Base-by-base conservation (phyloP, 192 early-diverging fungal genomes). In the Linnemannia elongata region DNA sequence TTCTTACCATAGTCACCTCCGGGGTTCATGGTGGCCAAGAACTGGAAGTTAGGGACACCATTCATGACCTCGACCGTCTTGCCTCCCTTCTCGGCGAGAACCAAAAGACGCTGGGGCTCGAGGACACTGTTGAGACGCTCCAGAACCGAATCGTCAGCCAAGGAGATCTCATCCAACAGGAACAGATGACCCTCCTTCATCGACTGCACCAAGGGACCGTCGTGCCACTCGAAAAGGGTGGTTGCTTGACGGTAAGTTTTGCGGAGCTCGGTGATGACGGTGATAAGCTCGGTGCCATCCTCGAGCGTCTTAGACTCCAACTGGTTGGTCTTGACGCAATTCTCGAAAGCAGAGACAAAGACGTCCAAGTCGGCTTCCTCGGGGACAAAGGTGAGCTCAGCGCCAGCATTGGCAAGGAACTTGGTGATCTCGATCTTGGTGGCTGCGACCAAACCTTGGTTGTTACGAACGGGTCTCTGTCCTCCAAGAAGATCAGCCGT, bases 1-100 rank as follows among this genome's bases (percentile, higher is more conserved):
- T 98, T 98, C 89, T 99, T 99, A 55, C 98, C 98, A 87, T 98
- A 99, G 88, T 99, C 98, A 66, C 98, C 98, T 49, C 98, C 98
- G 6, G 98, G 98, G 88, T 99, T 99, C 98, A 99, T 99, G 4
- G 98, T 99, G 3, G 98, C 98, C 22, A 98, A 89, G 88, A 99
- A 98, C 72, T 94, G 94, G 89, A 99, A 99, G 15, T 92, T 93
- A 7, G 90, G 86, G 10, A 78, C 85, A 0, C 92, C 97, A 15
- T 88, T 87, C 71, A 98, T 89, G 44, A 95, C 93, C 78, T 96
- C 94, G 47, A 97, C 90, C 38, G 89, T 82, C 72, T 95, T 90
- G 30, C 95, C 94, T 27, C 95, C 95, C 75, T 98, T 97, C 88
- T 99, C 98, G 27, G 97, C 97, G 27, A 99, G 89, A 18, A 98